phyloP scores from a whole-genome alignment of 140 eudicot genomes.

The Stevia rebaudiana region DNA sequence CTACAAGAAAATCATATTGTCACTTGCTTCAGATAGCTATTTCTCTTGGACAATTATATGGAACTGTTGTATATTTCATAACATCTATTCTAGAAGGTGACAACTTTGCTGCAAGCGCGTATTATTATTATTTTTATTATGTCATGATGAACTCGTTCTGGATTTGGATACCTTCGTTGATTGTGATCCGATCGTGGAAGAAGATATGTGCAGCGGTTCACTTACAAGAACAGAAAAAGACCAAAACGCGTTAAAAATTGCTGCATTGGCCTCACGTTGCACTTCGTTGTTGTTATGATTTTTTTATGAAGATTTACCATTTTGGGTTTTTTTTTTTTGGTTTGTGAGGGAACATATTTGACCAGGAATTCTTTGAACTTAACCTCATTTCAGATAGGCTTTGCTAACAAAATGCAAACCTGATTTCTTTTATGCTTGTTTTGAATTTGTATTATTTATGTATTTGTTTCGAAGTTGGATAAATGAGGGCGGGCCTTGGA shows the following conservation, averaged over 20 bases:
- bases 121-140: conserved; percentile 63
- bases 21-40: conserved; percentile 69
- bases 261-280: neutral
- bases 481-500: too few species aligned
- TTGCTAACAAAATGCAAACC: conserved; percentile 13
- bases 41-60: conserved; percentile 84
- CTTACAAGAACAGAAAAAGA: conserved; percentile 53
- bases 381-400: conserved; percentile 13
- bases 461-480: too few species aligned
- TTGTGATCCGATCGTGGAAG: conserved; percentile 79
- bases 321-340: neutral
- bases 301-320: conserved; percentile 14
- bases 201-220: conserved; percentile 58
- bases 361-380: conserved; percentile 4
- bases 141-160: conserved; percentile 63
- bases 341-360: conserved; percentile 16
- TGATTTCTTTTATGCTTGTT: conserved; percentile 3
- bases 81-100: conserved; percentile 80
- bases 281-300: conserved; percentile 12
- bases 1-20: conserved; percentile 69
- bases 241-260: conserved; percentile 41
- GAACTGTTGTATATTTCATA: conserved; percentile 64
- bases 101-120: conserved; percentile 52
- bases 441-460: neutral
- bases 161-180: conserved; percentile 66